Conservation (phyloP, 2,329 filamentous ascomycete genomes). For the Hymenoscyphus fructigenus region DNA sequence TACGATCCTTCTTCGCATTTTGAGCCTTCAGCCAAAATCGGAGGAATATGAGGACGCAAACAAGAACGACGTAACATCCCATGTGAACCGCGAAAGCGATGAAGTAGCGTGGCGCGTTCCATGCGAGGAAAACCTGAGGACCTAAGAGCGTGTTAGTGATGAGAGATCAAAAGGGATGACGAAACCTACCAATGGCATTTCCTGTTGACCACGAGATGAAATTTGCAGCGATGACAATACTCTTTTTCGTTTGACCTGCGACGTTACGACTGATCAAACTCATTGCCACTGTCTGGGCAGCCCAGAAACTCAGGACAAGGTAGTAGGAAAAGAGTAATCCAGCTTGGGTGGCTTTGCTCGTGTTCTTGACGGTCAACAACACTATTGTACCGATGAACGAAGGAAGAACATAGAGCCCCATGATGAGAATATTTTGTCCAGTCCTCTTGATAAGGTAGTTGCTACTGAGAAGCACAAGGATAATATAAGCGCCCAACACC, state of each 20-base stretch:
- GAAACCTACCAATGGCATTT: slow-evolving; percentile 50
- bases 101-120: slow-evolving; percentile 50
- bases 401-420: slow-evolving; percentile 65
- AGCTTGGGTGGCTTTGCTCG: slow-evolving; percentile 56
- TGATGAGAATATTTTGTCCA: slow-evolving; percentile 66
- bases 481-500: slow-evolving; percentile 73
- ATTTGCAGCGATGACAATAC: slow-evolving; percentile 49
- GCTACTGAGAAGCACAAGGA: slow-evolving; percentile 64
- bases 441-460: slow-evolving; percentile 68
- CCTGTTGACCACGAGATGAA: slow-evolving; percentile 52
- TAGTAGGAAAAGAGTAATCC: slow-evolving; percentile 74
- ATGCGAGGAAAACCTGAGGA: slow-evolving; percentile 54
- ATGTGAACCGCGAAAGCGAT: slow-evolving; percentile 55
- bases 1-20: slow-evolving; percentile 25
- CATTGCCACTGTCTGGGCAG: slow-evolving; percentile 65
- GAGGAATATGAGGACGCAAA: slow-evolving; percentile 26
- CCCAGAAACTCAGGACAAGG: slow-evolving; percentile 76
- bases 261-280: slow-evolving; percentile 58
- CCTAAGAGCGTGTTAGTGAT: slow-evolving; percentile 3
- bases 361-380: slow-evolving; percentile 66
- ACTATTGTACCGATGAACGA: slow-evolving; percentile 71
- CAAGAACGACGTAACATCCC: slow-evolving; percentile 41
- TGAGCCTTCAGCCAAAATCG: slow-evolving; percentile 37
- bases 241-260: slow-evolving; percentile 52
- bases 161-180: slow-evolving; percentile 28